A percentile compares a stretch with the other conserved stretches of the same genome.
These are phyloP conservation scores for Cephaloascus albidus DNA, from an alignment of 805 yeast genomes.

Conservation along the genomic window DNA sequence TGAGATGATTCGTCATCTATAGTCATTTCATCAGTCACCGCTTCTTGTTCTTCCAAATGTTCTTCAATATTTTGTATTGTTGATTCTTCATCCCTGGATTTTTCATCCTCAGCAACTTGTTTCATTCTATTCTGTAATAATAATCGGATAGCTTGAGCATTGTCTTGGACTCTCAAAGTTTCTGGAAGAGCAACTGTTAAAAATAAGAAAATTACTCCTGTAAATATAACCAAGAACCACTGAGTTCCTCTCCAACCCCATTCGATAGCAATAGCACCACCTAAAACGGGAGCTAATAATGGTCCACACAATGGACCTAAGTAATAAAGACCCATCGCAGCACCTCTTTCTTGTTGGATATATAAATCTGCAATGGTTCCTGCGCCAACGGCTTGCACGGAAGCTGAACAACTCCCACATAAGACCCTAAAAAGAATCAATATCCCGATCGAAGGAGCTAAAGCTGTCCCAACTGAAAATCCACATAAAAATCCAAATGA, in stretches of 20 bases:
- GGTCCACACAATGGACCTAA: slow-evolving; percentile 81
- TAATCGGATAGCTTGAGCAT: slow-evolving; percentile 41
- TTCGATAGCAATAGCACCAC: slow-evolving; percentile 60
- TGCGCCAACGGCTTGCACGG: slow-evolving; percentile 86
- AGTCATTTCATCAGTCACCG: slow-evolving; percentile 2
- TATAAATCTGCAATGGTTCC: slow-evolving; percentile 77
- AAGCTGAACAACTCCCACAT: slow-evolving; percentile 74
- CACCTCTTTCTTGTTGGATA: slow-evolving; percentile 59
- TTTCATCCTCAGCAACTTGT: not conserved
- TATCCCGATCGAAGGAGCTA: slow-evolving; percentile 49
- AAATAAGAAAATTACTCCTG: slow-evolving; percentile 41
- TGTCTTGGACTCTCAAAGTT: slow-evolving; percentile 59
- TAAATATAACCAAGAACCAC: slow-evolving; percentile 68
- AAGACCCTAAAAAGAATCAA: slow-evolving; percentile 63
- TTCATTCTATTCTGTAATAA: slow-evolving; percentile 25
- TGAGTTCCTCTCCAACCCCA: slow-evolving; percentile 91
- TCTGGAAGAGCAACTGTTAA: slow-evolving; percentile 65
- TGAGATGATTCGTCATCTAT: slow-evolving; percentile 2
- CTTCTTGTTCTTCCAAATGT: not conserved
- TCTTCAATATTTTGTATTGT: slow-evolving; percentile 3
- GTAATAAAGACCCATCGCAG: slow-evolving; percentile 72
- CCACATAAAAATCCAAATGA: slow-evolving; percentile 56
- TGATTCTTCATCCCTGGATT: not conserved
- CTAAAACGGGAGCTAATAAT: slow-evolving; percentile 64
- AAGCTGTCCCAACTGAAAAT: slow-evolving; percentile 66